A percentile compares a stretch with the other conserved stretches of the same genome.
phyloP scores from a whole-genome alignment of 2,329 filamentous ascomycete genomes.

The Fusarium penzigii region DNA sequence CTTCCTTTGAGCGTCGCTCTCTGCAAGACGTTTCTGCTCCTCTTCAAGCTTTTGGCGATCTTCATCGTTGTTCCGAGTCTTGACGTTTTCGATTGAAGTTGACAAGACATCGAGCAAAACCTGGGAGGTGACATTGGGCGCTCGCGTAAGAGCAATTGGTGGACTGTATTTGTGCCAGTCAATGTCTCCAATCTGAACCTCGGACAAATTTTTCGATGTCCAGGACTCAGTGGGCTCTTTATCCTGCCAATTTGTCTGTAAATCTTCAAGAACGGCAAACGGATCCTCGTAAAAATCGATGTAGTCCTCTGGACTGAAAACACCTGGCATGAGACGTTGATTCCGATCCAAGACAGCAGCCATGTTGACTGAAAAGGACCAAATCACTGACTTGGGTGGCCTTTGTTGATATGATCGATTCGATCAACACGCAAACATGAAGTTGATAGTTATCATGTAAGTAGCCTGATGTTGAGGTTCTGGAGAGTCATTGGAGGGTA shows the following conservation, averaged over 20 bases:
- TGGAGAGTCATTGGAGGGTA: not conserved
- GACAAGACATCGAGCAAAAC: constrained; percentile 44
- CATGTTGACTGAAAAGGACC: not conserved
- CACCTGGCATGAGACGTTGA: constrained; percentile 29
- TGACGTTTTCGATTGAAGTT: constrained; percentile 48
- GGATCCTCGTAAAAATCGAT: constrained; percentile 33
- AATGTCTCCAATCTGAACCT: constrained; percentile 30
- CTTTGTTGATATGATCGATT: not conserved
- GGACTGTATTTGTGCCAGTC: constrained; percentile 51
- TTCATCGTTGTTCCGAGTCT: constrained; percentile 36
- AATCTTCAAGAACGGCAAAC: constrained; percentile 25
- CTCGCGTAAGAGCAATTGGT: constrained; percentile 42
- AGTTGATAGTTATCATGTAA: not conserved
- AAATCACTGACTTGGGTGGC: too few relatives aligned
- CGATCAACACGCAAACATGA: not conserved
- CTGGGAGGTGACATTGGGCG: constrained; percentile 40
- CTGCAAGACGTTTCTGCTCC: constrained; percentile 24
- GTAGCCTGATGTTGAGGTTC: not conserved
- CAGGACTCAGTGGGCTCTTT: constrained; percentile 19
- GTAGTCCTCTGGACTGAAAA: constrained; percentile 34
- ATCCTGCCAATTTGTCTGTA: constrained; percentile 27
- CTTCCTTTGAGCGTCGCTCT: constrained; percentile 25
- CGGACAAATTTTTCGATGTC: constrained; percentile 22
- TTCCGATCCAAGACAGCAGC: constrained; percentile 14
- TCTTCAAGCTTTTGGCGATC: constrained; percentile 31